Percentiles rank a stretch among this genome's conserved stretches.
These are phyloP conservation scores for Pseudofabraea citricarpa DNA, from an alignment of 2,329 filamentous ascomycete species.

Conservation along the genomic window DNA sequence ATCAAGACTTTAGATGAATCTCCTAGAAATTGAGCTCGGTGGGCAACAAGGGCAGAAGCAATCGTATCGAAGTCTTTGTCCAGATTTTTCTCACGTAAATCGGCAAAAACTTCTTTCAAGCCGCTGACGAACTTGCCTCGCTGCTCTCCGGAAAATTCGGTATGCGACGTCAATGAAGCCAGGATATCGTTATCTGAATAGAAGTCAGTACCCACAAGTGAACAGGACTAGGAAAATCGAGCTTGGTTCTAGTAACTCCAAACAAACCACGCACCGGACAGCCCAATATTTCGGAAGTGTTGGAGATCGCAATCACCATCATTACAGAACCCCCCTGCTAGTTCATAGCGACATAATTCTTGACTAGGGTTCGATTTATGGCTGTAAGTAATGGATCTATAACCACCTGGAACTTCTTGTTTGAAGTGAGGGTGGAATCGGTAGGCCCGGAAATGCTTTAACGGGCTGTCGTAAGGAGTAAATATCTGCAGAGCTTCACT, in stretches of 20 bases:
- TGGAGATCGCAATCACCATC: constrained; percentile 70
- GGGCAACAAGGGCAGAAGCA: constrained; percentile 62
- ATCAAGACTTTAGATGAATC: constrained; percentile 60
- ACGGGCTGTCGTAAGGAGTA: constrained; percentile 74
- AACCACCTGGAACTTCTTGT: constrained; percentile 66
- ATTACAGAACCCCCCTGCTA: constrained; percentile 65
- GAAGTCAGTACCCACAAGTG: constrained; percentile 30
- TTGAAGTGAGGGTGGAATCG: constrained; percentile 81
- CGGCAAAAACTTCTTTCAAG: constrained; percentile 55
- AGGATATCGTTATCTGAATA: constrained; percentile 67
- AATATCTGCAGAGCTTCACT: constrained; percentile 14
- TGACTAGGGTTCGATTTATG: constrained; percentile 77
- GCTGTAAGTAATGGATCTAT: constrained; percentile 89
- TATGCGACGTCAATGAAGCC: constrained; percentile 63
- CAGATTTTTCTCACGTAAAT: constrained; percentile 53
- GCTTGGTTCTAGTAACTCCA: constrained; percentile 16
- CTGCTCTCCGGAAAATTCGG: constrained; percentile 57
- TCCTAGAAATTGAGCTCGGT: constrained; percentile 58
- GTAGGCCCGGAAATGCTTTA: constrained; percentile 80
- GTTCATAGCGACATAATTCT: constrained; percentile 72
- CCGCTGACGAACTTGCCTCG: constrained; percentile 58
- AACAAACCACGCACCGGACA: constrained; percentile 64
- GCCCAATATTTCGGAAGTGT: constrained; percentile 71
- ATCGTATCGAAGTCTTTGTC: constrained; percentile 60
- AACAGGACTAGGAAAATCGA: constrained; percentile 22